These are phyloP conservation scores for Sherardia arvensis DNA, from an alignment of 257 asterid genomes.

Conservation along the genomic window DNA sequence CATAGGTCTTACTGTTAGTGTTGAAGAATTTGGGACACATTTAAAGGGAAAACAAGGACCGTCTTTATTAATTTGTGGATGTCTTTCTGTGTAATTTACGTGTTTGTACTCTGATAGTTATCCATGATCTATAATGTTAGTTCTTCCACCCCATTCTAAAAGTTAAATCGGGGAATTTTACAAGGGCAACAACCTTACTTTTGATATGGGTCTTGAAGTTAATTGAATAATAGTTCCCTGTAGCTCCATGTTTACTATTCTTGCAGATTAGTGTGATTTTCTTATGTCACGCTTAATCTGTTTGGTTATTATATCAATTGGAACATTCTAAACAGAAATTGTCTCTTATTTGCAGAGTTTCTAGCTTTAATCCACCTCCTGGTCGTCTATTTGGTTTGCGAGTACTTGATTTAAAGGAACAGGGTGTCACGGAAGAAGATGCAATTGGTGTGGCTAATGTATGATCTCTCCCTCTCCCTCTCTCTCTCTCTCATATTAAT, in stretches of 20 bases:
- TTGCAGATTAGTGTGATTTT: neutral
- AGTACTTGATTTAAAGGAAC: slow-evolving; percentile 78
- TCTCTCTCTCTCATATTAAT: neutral
- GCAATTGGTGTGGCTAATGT: slow-evolving; percentile 83
- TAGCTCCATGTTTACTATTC: neutral
- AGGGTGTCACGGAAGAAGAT: slow-evolving; percentile 51
- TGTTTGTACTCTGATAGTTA: neutral
- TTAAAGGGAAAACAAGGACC: neutral
- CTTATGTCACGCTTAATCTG: neutral
- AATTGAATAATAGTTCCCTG: neutral
- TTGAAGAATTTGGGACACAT: neutral
- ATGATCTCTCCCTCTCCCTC: slow-evolving; percentile 11
- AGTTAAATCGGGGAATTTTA: neutral
- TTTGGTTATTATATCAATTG: neutral
- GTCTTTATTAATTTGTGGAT: too few relatives aligned
- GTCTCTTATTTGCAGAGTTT: slow-evolving; percentile 31
- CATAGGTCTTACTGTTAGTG: neutral
- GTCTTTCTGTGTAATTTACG: neutral
- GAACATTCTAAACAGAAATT: neutral
- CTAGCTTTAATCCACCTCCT: slow-evolving; percentile 66
- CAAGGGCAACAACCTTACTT: neutral
- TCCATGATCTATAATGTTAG: neutral
- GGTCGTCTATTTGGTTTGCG: slow-evolving; percentile 77
- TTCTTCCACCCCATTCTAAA: neutral
- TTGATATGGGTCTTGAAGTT: neutral